Evolutionary conservation across 2,329 filamentous ascomycete genomes (phyloP).

Genomic region (Venturia pyrina): DNA sequence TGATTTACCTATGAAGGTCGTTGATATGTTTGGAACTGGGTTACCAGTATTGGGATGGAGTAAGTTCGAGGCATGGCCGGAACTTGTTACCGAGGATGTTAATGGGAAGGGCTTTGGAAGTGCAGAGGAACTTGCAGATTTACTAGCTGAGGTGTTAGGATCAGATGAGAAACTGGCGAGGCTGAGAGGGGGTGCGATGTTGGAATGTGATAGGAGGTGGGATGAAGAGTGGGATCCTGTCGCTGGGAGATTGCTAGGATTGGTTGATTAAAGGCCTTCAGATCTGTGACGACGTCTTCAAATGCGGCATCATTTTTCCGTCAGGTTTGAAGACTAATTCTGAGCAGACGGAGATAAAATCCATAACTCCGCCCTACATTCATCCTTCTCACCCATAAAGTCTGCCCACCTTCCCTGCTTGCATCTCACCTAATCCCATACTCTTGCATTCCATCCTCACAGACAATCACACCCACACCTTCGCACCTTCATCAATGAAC

Average conservation of each 20-base stretch:
- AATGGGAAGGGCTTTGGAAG: slow-evolving; percentile 82
- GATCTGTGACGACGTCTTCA: background rate
- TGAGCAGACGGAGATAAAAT: background rate
- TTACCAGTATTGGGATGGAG: slow-evolving; percentile 83
- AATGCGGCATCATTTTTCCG: background rate
- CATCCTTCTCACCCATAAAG: background rate
- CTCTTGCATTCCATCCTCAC: background rate
- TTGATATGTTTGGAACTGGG: slow-evolving; percentile 96
- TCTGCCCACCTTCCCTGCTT: too few relatives aligned
- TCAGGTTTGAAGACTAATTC: too few relatives aligned
- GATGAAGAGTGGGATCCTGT: slow-evolving; percentile 87
- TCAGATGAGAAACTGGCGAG: slow-evolving; percentile 50
- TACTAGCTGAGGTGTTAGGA: slow-evolving; percentile 45
- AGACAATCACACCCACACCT: background rate
- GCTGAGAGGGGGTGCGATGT: slow-evolving; percentile 58
- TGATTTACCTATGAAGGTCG: slow-evolving; percentile 97
- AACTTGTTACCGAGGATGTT: slow-evolving; percentile 77
- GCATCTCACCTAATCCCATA: background rate
- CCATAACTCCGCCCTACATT: background rate
- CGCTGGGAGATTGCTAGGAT: slow-evolving; percentile 59
- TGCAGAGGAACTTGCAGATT: slow-evolving; percentile 48
- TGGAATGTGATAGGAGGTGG: slow-evolving; percentile 72
- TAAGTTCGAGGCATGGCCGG: slow-evolving; percentile 76
- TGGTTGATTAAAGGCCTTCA: background rate
- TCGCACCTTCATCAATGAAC: background rate